These are phyloP conservation scores for Aspergillus sp. DNA, from an alignment of 2,329 filamentous ascomycete genomes.

Conservation along the genomic window DNA sequence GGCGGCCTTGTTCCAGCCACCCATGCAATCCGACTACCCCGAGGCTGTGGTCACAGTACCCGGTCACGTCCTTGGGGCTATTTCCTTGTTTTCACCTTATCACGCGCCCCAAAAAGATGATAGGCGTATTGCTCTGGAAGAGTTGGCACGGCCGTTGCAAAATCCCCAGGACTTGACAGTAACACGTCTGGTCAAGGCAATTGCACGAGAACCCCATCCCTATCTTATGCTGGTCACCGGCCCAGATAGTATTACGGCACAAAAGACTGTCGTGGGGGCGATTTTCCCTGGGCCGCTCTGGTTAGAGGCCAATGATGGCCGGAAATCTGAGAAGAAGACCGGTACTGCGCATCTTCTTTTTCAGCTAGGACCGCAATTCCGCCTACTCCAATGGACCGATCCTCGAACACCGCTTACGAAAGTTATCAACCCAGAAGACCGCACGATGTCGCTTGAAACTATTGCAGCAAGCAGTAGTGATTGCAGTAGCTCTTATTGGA, in stretches of 20 bases:
- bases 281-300: background rate
- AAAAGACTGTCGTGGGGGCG: background rate
- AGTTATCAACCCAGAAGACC: background rate
- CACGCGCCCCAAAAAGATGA: background rate
- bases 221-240: background rate
- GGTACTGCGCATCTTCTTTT: background rate
- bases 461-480: too few relatives aligned
- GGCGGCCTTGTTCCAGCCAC: background rate
- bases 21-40: background rate
- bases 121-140: background rate
- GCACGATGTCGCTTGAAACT: too few relatives aligned
- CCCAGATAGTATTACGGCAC: background rate
- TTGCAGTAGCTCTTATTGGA: too few relatives aligned
- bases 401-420: background rate
- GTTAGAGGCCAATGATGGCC: background rate
- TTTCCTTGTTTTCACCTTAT: background rate
- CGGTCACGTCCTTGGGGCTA: background rate
- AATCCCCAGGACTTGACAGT: background rate
- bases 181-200: background rate
- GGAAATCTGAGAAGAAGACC: too few relatives aligned
- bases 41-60: background rate
- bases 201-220: background rate
- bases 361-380: background rate
- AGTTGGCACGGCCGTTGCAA: background rate
- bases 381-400: background rate